A percentile compares a stretch with the other conserved stretches of the same genome.
Evolutionary conservation across 768 basidiomycete genomes (phyloP).

Genomic region (Leccinum aurantiacum): DNA sequence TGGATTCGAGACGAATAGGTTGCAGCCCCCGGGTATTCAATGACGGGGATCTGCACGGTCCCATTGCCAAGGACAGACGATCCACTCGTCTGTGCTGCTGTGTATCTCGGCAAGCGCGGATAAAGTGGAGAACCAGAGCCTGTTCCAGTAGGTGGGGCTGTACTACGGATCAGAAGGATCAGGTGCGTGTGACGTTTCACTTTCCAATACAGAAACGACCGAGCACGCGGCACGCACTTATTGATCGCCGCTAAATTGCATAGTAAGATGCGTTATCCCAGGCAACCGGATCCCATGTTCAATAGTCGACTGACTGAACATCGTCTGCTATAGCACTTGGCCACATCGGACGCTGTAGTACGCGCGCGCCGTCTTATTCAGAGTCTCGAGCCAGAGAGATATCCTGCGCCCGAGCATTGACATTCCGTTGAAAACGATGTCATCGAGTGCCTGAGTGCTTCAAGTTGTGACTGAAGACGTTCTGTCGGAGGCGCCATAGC

Average conservation of each 20-base stretch:
- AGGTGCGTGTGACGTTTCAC: neutral
- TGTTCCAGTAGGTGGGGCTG: neutral
- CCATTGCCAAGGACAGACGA: too few species aligned
- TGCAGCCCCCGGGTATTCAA: neutral
- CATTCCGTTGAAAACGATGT: neutral
- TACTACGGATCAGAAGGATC: too few species aligned
- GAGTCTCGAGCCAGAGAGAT: neutral
- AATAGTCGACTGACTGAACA: too few species aligned
- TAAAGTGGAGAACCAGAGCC: neutral
- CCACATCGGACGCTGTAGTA: too few species aligned
- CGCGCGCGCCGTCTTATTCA: too few species aligned
- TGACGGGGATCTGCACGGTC: neutral
- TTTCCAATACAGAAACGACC: neutral
- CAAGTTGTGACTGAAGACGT: too few species aligned
- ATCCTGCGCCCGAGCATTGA: too few species aligned
- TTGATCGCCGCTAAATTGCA: neutral
- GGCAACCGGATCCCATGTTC: neutral
- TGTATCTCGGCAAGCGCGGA: neutral
- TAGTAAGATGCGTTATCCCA: neutral
- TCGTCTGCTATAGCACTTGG: too few species aligned
- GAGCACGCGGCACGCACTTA: neutral
- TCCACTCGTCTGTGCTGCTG: neutral
- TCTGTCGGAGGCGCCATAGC: too few species aligned
- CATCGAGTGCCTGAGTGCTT: too few species aligned
- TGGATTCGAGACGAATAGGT: neutral